Conservation (phyloP, 2,329 filamentous ascomycete species). For the Diplodia mutila region DNA sequence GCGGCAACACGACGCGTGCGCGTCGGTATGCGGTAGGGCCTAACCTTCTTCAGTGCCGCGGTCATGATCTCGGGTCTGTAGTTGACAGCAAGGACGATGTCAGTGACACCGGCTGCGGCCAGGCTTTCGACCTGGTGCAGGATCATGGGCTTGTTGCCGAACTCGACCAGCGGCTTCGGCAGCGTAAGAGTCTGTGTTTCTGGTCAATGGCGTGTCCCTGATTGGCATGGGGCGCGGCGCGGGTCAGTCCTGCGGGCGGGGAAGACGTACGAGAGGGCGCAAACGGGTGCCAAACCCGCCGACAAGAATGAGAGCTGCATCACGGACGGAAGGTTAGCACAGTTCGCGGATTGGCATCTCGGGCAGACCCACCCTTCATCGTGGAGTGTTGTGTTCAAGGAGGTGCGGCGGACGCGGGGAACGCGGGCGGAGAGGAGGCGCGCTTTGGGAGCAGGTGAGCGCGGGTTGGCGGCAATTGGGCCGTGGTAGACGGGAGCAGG, state of each 20-base stretch:
- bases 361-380: slow-evolving; percentile 27
- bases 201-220: slow-evolving; percentile 32
- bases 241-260: slow-evolving; percentile 29
- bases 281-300: slow-evolving; percentile 98
- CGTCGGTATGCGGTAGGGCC: neutral
- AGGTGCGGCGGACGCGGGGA: slow-evolving; percentile 12
- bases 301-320: slow-evolving; percentile 91
- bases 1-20: neutral
- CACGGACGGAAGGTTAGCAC: slow-evolving; percentile 26
- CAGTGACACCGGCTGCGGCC: slow-evolving; percentile 89
- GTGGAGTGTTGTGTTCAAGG: slow-evolving; percentile 21
- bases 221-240: slow-evolving; percentile 30
- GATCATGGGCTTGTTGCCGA: slow-evolving; percentile 99
- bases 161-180: slow-evolving; percentile 96
- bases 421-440: neutral
- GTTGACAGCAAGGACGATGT: slow-evolving; percentile 98
- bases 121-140: slow-evolving; percentile 96
- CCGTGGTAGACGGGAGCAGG: neutral
- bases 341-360: slow-evolving; percentile 11
- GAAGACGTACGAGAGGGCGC: slow-evolving; percentile 76
- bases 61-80: slow-evolving; percentile 99
- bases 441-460: slow-evolving; percentile 9
- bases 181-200: slow-evolving; percentile 81
- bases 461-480: neutral
- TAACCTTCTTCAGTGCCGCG: slow-evolving; percentile 83